Evolutionary conservation across 345 rosid species (phyloP).

Genomic region (Geranium rotundifolium): DNA sequence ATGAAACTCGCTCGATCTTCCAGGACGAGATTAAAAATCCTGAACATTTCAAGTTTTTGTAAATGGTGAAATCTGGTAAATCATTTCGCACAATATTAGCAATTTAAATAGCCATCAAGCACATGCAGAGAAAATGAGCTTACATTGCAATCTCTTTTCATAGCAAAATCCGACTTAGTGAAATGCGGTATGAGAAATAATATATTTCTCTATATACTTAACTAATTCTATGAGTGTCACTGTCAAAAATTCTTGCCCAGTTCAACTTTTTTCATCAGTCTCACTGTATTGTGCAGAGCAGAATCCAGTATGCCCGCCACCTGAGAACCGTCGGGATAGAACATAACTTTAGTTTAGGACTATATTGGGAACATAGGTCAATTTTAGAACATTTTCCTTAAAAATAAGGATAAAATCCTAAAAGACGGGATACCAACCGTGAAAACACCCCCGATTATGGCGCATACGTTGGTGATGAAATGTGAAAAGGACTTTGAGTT

Average conservation of each 20-base stretch:
- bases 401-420: not conserved
- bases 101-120: too few relatives aligned
- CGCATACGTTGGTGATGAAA: slow-evolving; percentile 88
- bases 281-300: slow-evolving; percentile 63
- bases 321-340: slow-evolving; percentile 23
- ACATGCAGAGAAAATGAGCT: too few relatives aligned
- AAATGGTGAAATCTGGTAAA: too few relatives aligned
- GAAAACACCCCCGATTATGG: slow-evolving; percentile 94
- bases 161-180: slow-evolving; percentile 5
- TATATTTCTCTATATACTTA: slow-evolving; percentile 8
- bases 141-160: not conserved
- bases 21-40: too few relatives aligned
- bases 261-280: slow-evolving; percentile 81
- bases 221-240: slow-evolving; percentile 2
- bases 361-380: not conserved
- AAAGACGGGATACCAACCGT: slow-evolving; percentile 48
- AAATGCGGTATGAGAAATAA: not conserved
- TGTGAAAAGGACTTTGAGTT: slow-evolving; percentile 76
- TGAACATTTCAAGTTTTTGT: too few relatives aligned
- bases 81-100: too few relatives aligned
- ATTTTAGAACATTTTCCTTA: not conserved
- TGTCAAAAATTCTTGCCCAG: slow-evolving; percentile 85
- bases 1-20: too few relatives aligned
- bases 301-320: slow-evolving; percentile 97
- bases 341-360: not conserved